Conservation (phyloP, 2,329 filamentous ascomycete genomes). For the Onygenales sp. region DNA sequence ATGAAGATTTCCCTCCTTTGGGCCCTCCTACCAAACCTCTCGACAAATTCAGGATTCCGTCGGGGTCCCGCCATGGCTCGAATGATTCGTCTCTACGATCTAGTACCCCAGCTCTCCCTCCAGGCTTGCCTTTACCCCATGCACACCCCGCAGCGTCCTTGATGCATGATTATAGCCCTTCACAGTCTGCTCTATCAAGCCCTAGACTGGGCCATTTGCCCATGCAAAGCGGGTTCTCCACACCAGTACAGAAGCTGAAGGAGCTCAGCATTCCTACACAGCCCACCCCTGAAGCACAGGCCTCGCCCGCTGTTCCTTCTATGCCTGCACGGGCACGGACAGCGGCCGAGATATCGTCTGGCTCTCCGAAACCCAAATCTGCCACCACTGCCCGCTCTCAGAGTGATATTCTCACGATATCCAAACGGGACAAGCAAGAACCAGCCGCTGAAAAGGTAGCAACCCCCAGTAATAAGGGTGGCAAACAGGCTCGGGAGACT, state of each 20-base stretch:
- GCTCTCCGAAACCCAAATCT: conserved; percentile 30
- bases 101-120: conserved; percentile 31
- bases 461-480: neutral
- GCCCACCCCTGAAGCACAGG: conserved; percentile 20
- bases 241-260: conserved; percentile 19
- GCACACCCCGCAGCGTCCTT: conserved; percentile 27
- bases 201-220: neutral
- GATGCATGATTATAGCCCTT: conserved; percentile 21
- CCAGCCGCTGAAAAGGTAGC: neutral
- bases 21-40: conserved; percentile 25
- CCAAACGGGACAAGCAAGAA: neutral
- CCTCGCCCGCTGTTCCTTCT: conserved; percentile 13
- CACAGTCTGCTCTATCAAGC: conserved; percentile 3
- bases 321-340: conserved; percentile 20
- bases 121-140: conserved; percentile 33
- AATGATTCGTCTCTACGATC: conserved; percentile 15
- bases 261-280: conserved; percentile 15
- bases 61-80: neutral
- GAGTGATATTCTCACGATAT: conserved; percentile 3
- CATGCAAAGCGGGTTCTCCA: conserved; percentile 17
- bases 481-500: neutral
- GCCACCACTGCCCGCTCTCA: conserved; percentile 13
- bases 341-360: conserved; percentile 29
- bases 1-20: conserved; percentile 40
- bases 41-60: conserved; percentile 22